Base-by-base conservation (phyloP, 2,329 filamentous ascomycete species). In the Fusarium nurragi region DNA sequence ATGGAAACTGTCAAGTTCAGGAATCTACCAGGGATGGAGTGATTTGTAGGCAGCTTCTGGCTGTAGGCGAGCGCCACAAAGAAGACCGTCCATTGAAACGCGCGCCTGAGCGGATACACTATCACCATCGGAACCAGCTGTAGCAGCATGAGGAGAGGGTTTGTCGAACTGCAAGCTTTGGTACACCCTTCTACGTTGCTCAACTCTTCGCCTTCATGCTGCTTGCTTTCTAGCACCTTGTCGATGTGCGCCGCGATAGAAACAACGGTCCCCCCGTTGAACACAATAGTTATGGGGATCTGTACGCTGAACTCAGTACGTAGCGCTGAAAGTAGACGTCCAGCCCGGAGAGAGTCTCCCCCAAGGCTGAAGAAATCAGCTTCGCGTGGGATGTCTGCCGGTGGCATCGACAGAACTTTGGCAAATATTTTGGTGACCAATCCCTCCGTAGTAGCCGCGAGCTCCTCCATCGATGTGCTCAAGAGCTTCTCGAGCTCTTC, bases 11-110 rank as follows among this genome's bases (percentile, higher is more conserved):
- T 49, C 16, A 59, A 16, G 37, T 59, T 59, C 2, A 59, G 9
- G 1, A 59, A 59, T 0, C 54, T 30, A 0, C 55, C 55, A 0
- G 55, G 54, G 6, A 59, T 18, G 5, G 55, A 59, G 3, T 22
- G 30, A 6, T 58, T 38, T 4, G 55, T 59, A 2, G 55, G 16
- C 4, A 59, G 44, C 3, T 59, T 59, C 6, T 59, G 55, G 0
- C 43, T 59, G 21, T 59, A 36, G 1, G 55, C 55, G 16, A 59
- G 22, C 1, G 55, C 22, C 1, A 59, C 54, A 6, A 59, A 59
- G 25, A 59, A 59, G 2, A 50, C 28, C 14, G 54, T 59, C 55
- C 55, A 59, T 5, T 59, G 55, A 4, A 59, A 16, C 0, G 55
- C 53, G 2, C 55, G 55, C 1, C 55, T 38, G 14, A 59, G 18